A percentile compares a stretch with the other conserved stretches of the same genome.
phyloP scores from a whole-genome alignment of 441 rosid species.

The Flueggea neowawraea region DNA sequence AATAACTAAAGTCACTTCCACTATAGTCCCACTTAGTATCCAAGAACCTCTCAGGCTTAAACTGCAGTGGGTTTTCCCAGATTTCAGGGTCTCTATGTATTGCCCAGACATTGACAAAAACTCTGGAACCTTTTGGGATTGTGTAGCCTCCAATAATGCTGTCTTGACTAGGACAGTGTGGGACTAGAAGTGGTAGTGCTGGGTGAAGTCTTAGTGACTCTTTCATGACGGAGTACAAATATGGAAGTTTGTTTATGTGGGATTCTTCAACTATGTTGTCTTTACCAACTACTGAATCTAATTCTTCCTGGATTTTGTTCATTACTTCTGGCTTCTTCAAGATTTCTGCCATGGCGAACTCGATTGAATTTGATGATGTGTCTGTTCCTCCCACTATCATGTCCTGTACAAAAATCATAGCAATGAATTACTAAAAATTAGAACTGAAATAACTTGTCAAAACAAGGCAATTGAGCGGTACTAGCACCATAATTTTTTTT shows the following conservation, averaged over 20 bases:
- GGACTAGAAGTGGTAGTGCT: slow-evolving; percentile 36
- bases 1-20: slow-evolving; percentile 34
- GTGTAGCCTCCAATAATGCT: slow-evolving; percentile 37
- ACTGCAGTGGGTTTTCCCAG: slow-evolving; percentile 51
- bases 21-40: background rate
- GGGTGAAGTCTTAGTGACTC: slow-evolving; percentile 50
- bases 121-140: slow-evolving; percentile 34
- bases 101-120: slow-evolving; percentile 47
- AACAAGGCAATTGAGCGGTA: no score
- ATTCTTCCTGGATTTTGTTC: slow-evolving; percentile 31
- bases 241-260: slow-evolving; percentile 31
- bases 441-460: no score
- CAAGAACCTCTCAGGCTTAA: slow-evolving; percentile 55
- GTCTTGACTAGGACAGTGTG: slow-evolving; percentile 26
- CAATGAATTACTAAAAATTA: no score
- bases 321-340: slow-evolving; percentile 32
- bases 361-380: slow-evolving; percentile 43
- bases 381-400: slow-evolving; percentile 37
- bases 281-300: slow-evolving; percentile 37
- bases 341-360: slow-evolving; percentile 48
- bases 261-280: slow-evolving; percentile 40
- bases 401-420: slow-evolving; percentile 18
- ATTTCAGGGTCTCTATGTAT: slow-evolving; percentile 47
- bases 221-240: slow-evolving; percentile 40
- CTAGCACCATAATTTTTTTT: no score